A percentile compares a stretch with the other conserved stretches of the same genome.
These are phyloP conservation scores for Aspergillus amoenus DNA, from an alignment of 2,329 filamentous ascomycete genomes.

Conservation along the genomic window DNA sequence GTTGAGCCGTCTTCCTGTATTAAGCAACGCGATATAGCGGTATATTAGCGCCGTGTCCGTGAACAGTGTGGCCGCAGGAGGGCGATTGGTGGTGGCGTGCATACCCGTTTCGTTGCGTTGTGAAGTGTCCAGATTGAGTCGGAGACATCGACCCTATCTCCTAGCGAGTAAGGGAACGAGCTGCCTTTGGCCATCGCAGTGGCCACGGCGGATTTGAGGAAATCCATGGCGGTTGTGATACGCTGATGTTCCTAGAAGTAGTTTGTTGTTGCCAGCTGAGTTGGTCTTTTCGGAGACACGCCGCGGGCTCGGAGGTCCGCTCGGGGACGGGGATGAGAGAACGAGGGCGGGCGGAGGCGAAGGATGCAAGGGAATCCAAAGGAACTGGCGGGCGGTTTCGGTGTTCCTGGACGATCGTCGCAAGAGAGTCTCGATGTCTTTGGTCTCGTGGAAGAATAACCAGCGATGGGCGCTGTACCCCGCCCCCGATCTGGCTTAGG, in stretches of 20 bases:
- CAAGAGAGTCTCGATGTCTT: background rate
- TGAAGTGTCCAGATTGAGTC: constrained; percentile 95
- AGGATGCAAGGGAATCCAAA: background rate
- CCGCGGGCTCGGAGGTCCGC: background rate
- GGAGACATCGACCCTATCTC: constrained; percentile 87
- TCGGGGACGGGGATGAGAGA: background rate
- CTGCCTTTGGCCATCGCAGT: constrained; percentile 95
- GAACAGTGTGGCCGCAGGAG: background rate
- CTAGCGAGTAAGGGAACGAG: constrained; percentile 88
- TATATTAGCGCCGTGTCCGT: constrained; percentile 13
- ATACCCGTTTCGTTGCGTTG: constrained; percentile 87
- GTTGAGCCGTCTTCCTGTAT: constrained; percentile 84
- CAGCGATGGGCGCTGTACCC: constrained; percentile 9
- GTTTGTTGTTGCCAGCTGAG: constrained; percentile 7
- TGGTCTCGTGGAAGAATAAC: background rate
- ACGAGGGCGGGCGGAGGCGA: background rate
- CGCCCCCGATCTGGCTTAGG: constrained; percentile 27
- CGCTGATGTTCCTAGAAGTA: constrained; percentile 2
- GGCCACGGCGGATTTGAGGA: constrained; percentile 94
- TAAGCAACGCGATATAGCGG: background rate
- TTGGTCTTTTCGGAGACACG: constrained; percentile 6
- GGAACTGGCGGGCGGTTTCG: background rate
- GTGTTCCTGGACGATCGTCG: background rate
- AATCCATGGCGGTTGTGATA: constrained; percentile 69
- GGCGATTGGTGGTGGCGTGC: constrained; percentile 16